Evolutionary conservation across 2,329 filamentous ascomycete species (phyloP).

Genomic region (Colletotrichum filicis): DNA sequence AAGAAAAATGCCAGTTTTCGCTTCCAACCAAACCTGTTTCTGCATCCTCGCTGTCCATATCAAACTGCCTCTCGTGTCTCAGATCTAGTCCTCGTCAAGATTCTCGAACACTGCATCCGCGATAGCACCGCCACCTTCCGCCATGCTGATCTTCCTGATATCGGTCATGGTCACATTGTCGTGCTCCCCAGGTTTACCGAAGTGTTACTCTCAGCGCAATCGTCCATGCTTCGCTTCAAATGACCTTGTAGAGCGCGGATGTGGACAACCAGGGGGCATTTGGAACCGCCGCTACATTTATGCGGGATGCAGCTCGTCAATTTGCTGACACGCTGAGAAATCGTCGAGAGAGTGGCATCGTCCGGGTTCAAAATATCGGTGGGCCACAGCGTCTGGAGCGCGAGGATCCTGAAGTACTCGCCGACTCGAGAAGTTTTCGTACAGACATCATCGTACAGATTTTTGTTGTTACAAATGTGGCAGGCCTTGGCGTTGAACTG

Average conservation of each 20-base stretch:
- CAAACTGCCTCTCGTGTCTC: neutral
- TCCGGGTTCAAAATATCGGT: neutral
- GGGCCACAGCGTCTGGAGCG: neutral
- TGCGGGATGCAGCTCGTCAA: neutral
- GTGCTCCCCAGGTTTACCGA: neutral
- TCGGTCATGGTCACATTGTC: neutral
- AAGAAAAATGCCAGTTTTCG: neutral
- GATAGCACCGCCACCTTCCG: neutral
- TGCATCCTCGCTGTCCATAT: neutral
- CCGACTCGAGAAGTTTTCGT: slow-evolving; percentile 1
- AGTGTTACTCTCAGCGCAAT: neutral
- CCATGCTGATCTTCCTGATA: neutral
- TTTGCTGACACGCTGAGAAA: neutral
- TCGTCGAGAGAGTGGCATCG: neutral
- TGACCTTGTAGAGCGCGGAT: neutral
- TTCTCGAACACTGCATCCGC: neutral
- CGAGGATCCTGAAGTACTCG: slow-evolving; percentile 1
- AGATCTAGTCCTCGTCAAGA: too few relatives aligned
- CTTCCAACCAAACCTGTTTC: neutral
- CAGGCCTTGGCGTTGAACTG: slow-evolving; percentile 1
- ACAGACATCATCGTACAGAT: slow-evolving; percentile 1
- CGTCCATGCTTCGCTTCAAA: neutral
- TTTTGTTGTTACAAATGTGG: too few relatives aligned
- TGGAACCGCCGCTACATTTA: neutral
- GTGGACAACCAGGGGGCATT: neutral